A percentile compares a stretch with the other conserved stretches of the same genome.
These are phyloP conservation scores for Talaromyces sp. DNA, from an alignment of 2,329 filamentous ascomycete genomes.

Conservation along the genomic window DNA sequence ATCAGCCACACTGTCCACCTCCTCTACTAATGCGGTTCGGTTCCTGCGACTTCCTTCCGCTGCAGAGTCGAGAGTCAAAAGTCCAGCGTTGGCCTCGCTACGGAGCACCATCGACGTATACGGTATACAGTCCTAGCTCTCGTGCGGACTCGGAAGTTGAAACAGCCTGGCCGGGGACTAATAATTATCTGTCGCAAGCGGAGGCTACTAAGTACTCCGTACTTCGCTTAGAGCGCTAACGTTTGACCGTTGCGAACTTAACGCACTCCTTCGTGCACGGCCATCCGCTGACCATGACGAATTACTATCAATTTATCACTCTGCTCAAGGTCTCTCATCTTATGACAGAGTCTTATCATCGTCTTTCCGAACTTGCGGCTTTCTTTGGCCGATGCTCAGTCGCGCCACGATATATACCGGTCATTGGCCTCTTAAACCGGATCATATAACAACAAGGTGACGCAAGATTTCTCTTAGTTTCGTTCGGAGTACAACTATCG, in stretches of 20 bases:
- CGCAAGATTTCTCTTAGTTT: neutral
- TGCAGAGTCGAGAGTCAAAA: neutral
- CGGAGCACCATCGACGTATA: neutral
- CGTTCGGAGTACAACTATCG: neutral
- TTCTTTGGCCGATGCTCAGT: neutral
- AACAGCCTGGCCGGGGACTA: neutral
- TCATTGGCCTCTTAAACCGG: neutral
- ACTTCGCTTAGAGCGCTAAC: neutral
- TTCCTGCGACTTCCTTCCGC: neutral
- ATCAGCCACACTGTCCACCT: neutral
- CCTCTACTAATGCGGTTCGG: neutral
- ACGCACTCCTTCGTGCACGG: neutral
- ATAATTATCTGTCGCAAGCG: neutral
- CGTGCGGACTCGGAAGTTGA: neutral
- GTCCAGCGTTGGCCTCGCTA: neutral
- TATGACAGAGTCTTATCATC: neutral
- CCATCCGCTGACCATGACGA: neutral
- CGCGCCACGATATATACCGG: neutral
- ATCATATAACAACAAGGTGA: neutral
- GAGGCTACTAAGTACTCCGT: no score
- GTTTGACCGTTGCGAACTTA: neutral
- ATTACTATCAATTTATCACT: neutral
- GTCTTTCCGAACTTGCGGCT: neutral
- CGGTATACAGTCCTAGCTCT: neutral
- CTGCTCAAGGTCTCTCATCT: neutral